Conservation (phyloP, 202 grass and related monocot species). For the Elaeis oleifera region DNA sequence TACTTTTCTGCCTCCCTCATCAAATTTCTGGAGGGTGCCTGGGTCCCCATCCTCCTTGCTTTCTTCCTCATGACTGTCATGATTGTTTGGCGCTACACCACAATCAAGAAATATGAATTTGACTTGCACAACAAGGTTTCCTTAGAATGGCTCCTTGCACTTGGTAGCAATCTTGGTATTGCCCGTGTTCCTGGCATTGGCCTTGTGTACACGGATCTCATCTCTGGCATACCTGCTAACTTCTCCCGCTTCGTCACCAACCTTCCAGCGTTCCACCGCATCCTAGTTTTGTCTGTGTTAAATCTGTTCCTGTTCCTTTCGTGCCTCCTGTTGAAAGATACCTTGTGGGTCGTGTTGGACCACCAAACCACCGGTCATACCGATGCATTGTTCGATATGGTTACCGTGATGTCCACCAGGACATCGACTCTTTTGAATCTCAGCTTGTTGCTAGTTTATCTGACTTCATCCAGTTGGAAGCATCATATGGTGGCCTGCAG, state of each 20-base stretch:
- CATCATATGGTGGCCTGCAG: constrained; percentile 24
- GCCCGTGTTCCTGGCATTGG: constrained; percentile 81
- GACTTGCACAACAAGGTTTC: constrained; percentile 88
- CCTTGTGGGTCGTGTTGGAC: constrained; percentile 71
- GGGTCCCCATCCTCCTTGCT: constrained; percentile 69
- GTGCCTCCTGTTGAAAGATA: constrained; percentile 66
- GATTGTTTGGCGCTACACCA: constrained; percentile 75
- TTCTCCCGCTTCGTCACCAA: constrained; percentile 92
- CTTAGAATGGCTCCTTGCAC: constrained; percentile 75
- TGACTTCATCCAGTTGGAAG: constrained; percentile 57
- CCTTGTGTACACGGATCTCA: constrained; percentile 78
- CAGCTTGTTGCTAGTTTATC: constrained; percentile 63
- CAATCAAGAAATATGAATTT: constrained; percentile 84
- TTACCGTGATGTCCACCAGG: constrained; percentile 86
- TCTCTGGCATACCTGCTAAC: constrained; percentile 72
- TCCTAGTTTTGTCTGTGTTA: constrained; percentile 84
- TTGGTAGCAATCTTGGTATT: constrained; percentile 81
- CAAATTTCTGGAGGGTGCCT: constrained; percentile 87
- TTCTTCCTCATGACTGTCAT: constrained; percentile 66
- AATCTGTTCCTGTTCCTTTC: constrained; percentile 62
- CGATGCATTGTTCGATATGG: constrained; percentile 87
- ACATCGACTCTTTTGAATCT: constrained; percentile 73
- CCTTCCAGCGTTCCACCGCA: constrained; percentile 70
- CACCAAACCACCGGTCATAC: constrained; percentile 64
- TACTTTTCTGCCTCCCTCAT: constrained; percentile 91